These are phyloP conservation scores for Malassezia arunalokei DNA, from an alignment of 1,284 basidiomycete genomes.

Conservation along the genomic window DNA sequence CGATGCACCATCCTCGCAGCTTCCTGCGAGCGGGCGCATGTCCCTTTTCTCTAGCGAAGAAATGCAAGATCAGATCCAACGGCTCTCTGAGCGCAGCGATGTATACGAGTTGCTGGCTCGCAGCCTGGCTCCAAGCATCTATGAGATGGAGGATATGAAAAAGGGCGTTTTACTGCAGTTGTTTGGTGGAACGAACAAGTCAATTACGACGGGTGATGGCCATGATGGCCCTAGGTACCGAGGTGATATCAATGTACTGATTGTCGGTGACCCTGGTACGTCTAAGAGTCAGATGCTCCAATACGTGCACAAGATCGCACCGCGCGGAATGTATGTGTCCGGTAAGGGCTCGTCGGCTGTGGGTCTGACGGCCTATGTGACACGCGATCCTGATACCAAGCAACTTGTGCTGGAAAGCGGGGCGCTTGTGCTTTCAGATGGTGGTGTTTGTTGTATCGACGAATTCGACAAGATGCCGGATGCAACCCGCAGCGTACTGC, in stretches of 20 bases:
- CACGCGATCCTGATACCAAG: conserved; percentile 91
- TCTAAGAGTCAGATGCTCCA: conserved; percentile 75
- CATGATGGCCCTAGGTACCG: conserved; percentile 88
- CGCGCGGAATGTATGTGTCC: conserved; percentile 70
- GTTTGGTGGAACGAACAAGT: conserved; percentile 96
- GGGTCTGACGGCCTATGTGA: conserved; percentile 94
- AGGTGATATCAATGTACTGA: conserved; percentile 91
- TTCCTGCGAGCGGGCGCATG: conserved; percentile 15
- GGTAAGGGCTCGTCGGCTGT: conserved; percentile 97
- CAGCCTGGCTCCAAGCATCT: conserved; percentile 84
- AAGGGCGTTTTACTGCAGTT: conserved; percentile 91
- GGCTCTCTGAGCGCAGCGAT: conserved; percentile 64
- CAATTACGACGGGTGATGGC: conserved; percentile 77
- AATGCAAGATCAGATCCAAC: conserved; percentile 55
- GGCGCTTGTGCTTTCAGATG: conserved; percentile 88
- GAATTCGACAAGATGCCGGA: conserved; percentile 99
- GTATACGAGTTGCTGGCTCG: conserved; percentile 75
- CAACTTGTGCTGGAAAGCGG: conserved; percentile 95
- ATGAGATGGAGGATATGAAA: conserved; percentile 98
- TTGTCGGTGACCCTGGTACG: conserved; percentile 97
- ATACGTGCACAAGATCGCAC: conserved; percentile 98
- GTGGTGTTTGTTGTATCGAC: conserved; percentile 97
- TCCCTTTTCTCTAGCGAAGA: conserved; percentile 37
- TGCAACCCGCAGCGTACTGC: conserved; percentile 83
- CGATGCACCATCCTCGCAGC: conserved; percentile 11